Base-by-base conservation (phyloP, 208 protist species). In the Trypanosoma conorhini region DNA sequence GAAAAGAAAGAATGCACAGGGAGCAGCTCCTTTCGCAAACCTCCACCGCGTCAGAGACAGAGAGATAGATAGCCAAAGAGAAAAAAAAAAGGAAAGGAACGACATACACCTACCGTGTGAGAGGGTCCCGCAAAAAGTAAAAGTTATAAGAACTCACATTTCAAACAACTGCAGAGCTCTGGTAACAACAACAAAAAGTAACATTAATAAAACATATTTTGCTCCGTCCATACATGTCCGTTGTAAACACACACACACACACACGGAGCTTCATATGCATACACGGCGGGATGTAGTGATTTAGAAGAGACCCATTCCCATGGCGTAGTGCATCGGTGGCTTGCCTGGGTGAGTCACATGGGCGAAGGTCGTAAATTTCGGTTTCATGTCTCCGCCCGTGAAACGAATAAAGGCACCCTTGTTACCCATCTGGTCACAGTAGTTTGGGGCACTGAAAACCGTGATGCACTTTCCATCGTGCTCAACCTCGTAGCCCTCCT, bases 371-470 rank as follows among this genome's bases (percentile, higher is more conserved):
- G 86, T 93, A 70, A 86, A 93, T 67, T 85, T 81, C 0, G 92
- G 92, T 64, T 87, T 67, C 86, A 95, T 88, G 24, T 77, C 74
- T 24, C 86, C 86, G 19, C 88, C 89, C 4, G 82, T 95, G 65
- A 97, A 90, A 62, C 87, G 89, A 40, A 97, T 87, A 56, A 93
- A 94, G 31, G 93, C 91, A 12, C 91, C 93, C 70, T 94, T 94
- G 81, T 97, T 97, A 30, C 90, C 91, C 86, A 97, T 94, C 70
- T 97, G 91, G 70, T 99, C 98, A 83, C 98, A 99, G 86, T 99
- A 99, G 74, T 99, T 99, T n/a, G 99, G 98, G 4, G 99, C 99
- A 62, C 96, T 99, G 79, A 99, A 97, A n/a, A 97, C 88, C 0
- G 93, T 97, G 42, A 97, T 96, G 78, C 91, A 96, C 80, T 93